These are phyloP conservation scores for Chlamydomonas incerta DNA, from an alignment of 139 green algal genomes.

Conservation along the genomic window DNA sequence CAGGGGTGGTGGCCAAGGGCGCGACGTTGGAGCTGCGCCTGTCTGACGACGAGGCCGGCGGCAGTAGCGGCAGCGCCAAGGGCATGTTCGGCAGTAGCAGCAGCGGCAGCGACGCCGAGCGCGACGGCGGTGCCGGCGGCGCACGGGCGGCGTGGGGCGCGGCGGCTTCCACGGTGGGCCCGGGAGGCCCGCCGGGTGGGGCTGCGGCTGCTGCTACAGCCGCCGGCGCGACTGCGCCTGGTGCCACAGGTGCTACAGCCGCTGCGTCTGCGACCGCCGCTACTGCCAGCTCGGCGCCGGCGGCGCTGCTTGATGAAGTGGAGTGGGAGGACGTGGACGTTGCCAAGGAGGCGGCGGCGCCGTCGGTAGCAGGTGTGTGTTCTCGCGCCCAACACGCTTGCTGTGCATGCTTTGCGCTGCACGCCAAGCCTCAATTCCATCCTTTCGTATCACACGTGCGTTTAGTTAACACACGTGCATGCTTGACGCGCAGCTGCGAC, in stretches of 20 bases:
- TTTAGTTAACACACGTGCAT: no score
- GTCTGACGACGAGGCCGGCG: constrained; percentile 11
- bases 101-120: background rate
- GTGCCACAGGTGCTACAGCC: no score
- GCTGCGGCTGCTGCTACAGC: no score
- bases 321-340: constrained; percentile 76
- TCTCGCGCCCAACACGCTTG: no score
- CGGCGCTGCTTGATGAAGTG: constrained; percentile 33
- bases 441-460: no score
- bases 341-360: constrained; percentile 43
- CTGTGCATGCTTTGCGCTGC: no score
- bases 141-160: no score
- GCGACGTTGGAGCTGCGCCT: constrained; percentile 12
- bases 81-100: constrained; percentile 44
- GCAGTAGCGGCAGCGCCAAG: constrained; percentile 5
- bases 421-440: no score
- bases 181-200: no score
- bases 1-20: background rate
- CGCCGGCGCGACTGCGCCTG: background rate
- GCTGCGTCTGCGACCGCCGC: background rate
- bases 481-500: constrained; percentile 13
- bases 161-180: no score
- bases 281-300: background rate
- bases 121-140: no score
- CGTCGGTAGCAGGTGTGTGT: constrained; percentile 18